phyloP scores from a whole-genome alignment of 2,329 filamentous ascomycete species.

The Setomelanomma holmii region DNA sequence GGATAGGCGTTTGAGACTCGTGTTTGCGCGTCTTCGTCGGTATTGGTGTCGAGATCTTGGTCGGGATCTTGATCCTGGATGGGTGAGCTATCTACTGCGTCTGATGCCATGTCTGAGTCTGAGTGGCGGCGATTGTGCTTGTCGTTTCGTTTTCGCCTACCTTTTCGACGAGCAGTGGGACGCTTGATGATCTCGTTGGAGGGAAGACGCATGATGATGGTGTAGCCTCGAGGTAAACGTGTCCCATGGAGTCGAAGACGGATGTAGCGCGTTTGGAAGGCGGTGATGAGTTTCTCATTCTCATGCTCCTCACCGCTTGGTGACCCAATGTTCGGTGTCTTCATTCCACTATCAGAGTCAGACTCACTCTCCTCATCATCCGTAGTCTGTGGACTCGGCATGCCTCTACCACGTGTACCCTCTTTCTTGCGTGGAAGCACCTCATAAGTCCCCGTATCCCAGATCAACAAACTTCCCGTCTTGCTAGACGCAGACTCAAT shows the following conservation, averaged over 20 bases:
- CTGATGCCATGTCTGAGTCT: conserved; percentile 9
- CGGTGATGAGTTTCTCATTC: conserved; percentile 47
- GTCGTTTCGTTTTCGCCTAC: conserved; percentile 1
- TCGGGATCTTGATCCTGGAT: conserved; percentile 11
- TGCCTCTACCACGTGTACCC: conserved; percentile 14
- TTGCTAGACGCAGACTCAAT: conserved; percentile 53
- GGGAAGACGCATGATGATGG: conserved; percentile 49
- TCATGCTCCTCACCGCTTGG: conserved; percentile 19
- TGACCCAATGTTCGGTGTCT: not conserved
- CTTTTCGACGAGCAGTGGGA: conserved; percentile 24
- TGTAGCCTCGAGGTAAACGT: conserved; percentile 49
- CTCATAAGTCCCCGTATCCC: conserved; percentile 55
- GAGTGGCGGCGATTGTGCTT: not conserved
- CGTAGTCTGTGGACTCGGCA: conserved; percentile 39
- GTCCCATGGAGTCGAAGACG: conserved; percentile 52
- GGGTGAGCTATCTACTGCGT: no score
- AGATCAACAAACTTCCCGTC: conserved; percentile 55
- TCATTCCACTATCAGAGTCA: not conserved
- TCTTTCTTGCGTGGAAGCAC: conserved; percentile 36
- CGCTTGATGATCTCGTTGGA: conserved; percentile 40
- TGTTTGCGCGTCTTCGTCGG: conserved; percentile 48
- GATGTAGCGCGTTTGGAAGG: conserved; percentile 50
- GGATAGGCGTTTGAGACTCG: conserved; percentile 70
- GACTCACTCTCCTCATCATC: conserved; percentile 22
- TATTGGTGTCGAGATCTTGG: conserved; percentile 54